Conservation (phyloP, 805 yeast species). For the Pichia heedii region DNA sequence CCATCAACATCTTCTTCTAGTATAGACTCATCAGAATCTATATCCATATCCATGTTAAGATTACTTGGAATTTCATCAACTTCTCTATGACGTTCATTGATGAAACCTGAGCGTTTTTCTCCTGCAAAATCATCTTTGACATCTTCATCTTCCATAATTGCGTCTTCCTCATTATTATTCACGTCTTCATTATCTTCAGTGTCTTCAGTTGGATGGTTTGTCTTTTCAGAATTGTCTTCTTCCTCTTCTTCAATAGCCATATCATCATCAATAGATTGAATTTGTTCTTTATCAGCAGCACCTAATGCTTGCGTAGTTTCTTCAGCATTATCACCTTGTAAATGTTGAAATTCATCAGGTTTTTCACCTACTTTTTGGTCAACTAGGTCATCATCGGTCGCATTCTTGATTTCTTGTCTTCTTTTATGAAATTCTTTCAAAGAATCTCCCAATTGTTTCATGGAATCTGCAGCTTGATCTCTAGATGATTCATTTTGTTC, state of each 20-base stretch:
- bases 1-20: constrained; percentile 24
- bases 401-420: constrained; percentile 76
- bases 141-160: constrained; percentile 21
- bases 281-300: constrained; percentile 72
- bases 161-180: constrained; percentile 19
- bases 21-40: constrained; percentile 21
- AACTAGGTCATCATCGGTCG: constrained; percentile 42
- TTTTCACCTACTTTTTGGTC: constrained; percentile 53
- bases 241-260: constrained; percentile 71
- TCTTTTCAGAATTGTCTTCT: constrained; percentile 27
- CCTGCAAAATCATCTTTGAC: constrained; percentile 16
- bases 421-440: constrained; percentile 87
- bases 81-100: constrained; percentile 16
- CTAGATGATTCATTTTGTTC: constrained; percentile 49
- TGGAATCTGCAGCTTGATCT: constrained; percentile 62
- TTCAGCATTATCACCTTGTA: constrained; percentile 70
- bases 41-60: constrained; percentile 35
- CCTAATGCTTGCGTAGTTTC: constrained; percentile 89
- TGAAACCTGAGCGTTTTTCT: constrained; percentile 13
- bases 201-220: background rate
- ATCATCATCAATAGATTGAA: constrained; percentile 67
- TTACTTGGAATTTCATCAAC: constrained; percentile 27
- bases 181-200: constrained; percentile 24
- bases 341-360: constrained; percentile 81
- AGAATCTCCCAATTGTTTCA: constrained; percentile 86